phyloP scores from a whole-genome alignment of 441 rosid genomes.

The Adansonia gregorii region DNA sequence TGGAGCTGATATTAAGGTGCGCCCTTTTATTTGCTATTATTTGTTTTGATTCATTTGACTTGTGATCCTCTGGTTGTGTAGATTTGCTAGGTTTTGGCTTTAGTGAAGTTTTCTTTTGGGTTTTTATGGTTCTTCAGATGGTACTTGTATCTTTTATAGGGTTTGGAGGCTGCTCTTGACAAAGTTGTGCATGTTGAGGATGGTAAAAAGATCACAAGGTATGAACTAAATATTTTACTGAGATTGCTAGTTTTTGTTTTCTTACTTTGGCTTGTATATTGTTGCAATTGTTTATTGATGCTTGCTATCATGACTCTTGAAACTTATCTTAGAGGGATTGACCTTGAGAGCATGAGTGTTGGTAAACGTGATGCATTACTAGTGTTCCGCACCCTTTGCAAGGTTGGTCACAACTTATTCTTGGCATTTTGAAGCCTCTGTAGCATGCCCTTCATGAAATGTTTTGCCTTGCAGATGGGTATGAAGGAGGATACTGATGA shows the following conservation, averaged over 20 bases:
- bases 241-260: conserved; percentile 21
- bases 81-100: conserved; percentile 3
- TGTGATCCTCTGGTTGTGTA: neutral
- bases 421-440: conserved; percentile 32
- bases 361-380: conserved; percentile 94
- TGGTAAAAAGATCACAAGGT: conserved; percentile 92
- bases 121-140: conserved; percentile 29
- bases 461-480: conserved; percentile 70
- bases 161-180: conserved; percentile 98
- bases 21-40: conserved; percentile 14
- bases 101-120: conserved; percentile 13
- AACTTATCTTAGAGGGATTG: conserved; percentile 69
- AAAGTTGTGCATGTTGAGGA: conserved; percentile 96
- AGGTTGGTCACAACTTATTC: conserved; percentile 57
- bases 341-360: conserved; percentile 93
- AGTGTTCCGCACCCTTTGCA: conserved; percentile 98
- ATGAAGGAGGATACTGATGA: conserved; percentile 99
- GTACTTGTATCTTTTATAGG: conserved; percentile 49
- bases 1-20: conserved; percentile 97
- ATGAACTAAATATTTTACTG: conserved; percentile 35
- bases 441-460: conserved; percentile 26
- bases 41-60: conserved; percentile 16
- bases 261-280: conserved; percentile 21
- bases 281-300: conserved; percentile 26
- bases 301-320: conserved; percentile 28